Evolutionary conservation across 2,329 filamentous ascomycete genomes (phyloP), one percentile per base, ranked within the genome.

Genomic region (Talaromyces islandicus): DNA sequence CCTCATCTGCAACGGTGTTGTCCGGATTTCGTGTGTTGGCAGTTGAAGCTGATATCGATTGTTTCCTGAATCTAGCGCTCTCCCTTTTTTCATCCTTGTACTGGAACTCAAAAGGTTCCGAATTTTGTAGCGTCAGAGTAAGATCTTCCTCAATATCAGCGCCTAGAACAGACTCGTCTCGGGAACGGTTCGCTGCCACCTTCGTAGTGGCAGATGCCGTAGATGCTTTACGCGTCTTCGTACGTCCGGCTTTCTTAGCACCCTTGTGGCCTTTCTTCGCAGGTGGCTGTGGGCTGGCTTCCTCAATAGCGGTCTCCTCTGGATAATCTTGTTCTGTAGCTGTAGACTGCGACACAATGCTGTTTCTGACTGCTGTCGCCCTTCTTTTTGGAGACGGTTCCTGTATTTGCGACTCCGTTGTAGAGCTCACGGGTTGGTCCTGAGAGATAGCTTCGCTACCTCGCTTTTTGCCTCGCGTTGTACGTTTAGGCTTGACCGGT

Each of bases 141-240:
- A 90, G 78, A 60, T 88, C 88, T 2, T 83, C 85, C 67, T 88
- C 83, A 1, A 90, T 76, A 54, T 85, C 84, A 24, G 82, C 82
- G 56, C 90, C 85, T 41, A 90, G 81, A 63, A 89, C 87, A 1
- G 85, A 83, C 62, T 90, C 86, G 58, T 85, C 80, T 0, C 82
- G 81, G 11, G 83, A 73, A 4, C 73, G 72, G 17, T 74, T 74
- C n/a, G 77, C 75, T 1, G 77, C 75, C 0, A 77, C 74, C 35
- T 79, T 80, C 1, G 84, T 82, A 35, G 78, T 74, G 17, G 73
- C 67, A 3, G 81, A 79, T 12, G 73, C 67, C 41, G 74, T 71
- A 2, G 85, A 86, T 1, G 70, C 71, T 64, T 84, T 85, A 32
- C 81, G 78, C 17, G 77, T 66, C 10, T 74, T 78, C 2, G 82